Percentiles rank a stretch among this genome's conserved stretches.
phyloP scores from a whole-genome alignment of 192 early-diverging fungal species.

The Gamsiella multidivaricata region DNA sequence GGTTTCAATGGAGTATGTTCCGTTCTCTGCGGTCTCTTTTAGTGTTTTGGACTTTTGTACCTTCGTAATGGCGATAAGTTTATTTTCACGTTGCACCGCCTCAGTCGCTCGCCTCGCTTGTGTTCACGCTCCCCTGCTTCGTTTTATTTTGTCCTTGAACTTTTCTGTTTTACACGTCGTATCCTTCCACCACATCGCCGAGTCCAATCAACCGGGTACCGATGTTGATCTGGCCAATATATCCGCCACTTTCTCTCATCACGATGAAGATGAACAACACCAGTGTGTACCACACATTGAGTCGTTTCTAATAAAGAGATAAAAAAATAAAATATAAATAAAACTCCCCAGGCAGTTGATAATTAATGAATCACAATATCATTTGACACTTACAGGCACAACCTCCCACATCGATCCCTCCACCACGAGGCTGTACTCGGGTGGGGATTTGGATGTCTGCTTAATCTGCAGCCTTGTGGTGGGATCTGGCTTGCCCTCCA shows the following conservation, averaged over 20 bases:
- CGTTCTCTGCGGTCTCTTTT: no score
- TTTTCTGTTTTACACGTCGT: slow-evolving; percentile 21
- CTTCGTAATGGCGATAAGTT: no score
- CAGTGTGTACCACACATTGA: slow-evolving; percentile 57
- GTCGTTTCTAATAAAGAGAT: slow-evolving; percentile 32
- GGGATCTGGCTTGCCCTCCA: slow-evolving; percentile 60
- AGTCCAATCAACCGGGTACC: slow-evolving; percentile 63
- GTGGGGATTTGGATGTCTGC: slow-evolving; percentile 60
- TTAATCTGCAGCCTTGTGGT: slow-evolving; percentile 65
- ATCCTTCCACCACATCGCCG: slow-evolving; percentile 62
- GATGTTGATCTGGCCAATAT: slow-evolving; percentile 66
- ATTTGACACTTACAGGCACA: slow-evolving; percentile 58
- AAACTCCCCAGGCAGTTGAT: no score
- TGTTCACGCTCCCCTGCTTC: not conserved
- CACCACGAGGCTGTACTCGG: slow-evolving; percentile 66
- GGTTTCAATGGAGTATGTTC: no score
- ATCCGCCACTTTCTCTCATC: slow-evolving; percentile 64
- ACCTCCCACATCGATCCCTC: slow-evolving; percentile 67
- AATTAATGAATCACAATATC: not conserved
- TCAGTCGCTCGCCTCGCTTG: not conserved
- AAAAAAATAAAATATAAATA: slow-evolving; percentile 2
- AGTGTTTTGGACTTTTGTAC: no score
- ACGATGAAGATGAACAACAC: slow-evolving; percentile 67
- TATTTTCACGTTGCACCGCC: not conserved
- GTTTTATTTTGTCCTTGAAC: not conserved